Conservation (phyloP, 768 basidiomycete genomes). For the Naganishia kalamii region DNA sequence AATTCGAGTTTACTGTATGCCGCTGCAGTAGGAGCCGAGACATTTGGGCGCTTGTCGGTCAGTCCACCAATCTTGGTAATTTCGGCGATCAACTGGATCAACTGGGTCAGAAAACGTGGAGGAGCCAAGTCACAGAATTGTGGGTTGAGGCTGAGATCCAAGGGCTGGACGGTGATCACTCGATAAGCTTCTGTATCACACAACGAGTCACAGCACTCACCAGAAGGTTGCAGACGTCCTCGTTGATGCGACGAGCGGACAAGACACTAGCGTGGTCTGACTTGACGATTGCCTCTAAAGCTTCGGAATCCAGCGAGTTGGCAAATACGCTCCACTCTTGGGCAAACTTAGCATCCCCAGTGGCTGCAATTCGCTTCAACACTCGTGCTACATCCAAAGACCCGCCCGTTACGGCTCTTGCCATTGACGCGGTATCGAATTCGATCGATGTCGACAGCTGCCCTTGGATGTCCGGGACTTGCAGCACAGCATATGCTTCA, state of each 20-base stretch:
- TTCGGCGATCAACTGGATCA: background rate
- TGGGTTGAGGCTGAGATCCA: slow-evolving; percentile 6
- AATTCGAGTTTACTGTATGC: slow-evolving; percentile 3
- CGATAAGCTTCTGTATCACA: background rate
- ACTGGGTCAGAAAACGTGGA: background rate
- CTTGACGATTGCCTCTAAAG: background rate
- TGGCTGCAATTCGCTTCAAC: background rate
- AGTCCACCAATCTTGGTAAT: background rate
- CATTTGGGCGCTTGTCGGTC: background rate
- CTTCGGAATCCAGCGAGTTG: background rate
- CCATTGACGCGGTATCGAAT: background rate
- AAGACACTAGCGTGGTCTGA: background rate
- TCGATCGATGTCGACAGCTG: background rate
- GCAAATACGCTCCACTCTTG: background rate
- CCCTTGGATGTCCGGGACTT: background rate
- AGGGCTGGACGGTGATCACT: background rate
- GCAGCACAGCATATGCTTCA: slow-evolving; percentile 2
- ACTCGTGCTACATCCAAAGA: background rate
- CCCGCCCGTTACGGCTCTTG: background rate
- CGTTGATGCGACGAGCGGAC: background rate
- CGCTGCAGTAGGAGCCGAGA: background rate
- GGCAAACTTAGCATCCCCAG: background rate
- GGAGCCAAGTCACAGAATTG: background rate
- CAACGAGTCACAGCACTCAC: background rate
- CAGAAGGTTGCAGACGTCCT: background rate